Base-by-base conservation (phyloP, 2,329 filamentous ascomycete species). In the Monosporascus sp. region DNA sequence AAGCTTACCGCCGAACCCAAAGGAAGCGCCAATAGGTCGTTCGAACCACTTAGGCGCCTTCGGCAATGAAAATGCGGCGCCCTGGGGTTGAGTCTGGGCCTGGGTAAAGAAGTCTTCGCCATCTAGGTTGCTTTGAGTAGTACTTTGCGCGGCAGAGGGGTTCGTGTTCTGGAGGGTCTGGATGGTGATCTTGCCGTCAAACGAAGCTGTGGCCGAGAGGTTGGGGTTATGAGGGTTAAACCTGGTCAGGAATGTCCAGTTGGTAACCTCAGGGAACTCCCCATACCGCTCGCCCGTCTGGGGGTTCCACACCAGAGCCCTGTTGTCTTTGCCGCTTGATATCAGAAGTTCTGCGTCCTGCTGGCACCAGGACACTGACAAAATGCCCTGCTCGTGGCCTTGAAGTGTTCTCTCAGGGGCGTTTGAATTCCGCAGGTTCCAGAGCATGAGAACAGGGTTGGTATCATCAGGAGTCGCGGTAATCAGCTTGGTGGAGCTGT, bases 21-120 rank as follows among this genome's bases (percentile, higher is more conserved):
- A 99, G 0, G 91, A 89, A 17, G 87, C 93, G 63, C 90, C 90
- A 42, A 86, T 82, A 2, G 93, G 92, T 51, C 88, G 82, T 71
- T 96, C 86, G 42, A 94, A 80, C 94, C 94, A 99, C 61, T 86
- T 92, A 1, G 94, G 95, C 1, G 94, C 86, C 66, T 90, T 91
- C 48, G 80, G 77, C 45, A 99, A 77, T 2, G 90, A 90, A 76
- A 97, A 99, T 2, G 89, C 91, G 25, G 89, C 89, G 22, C 86
- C 89, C 70, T 97, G 92, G 3, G 93, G 90, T 65, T 97, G 90
- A 6, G 86, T 89, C 69, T 96, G 92, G 11, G 92, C 93, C 69
- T 90, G 92, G 15, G 89, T 88, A 66, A 99, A 99, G 77, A 99
- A 99, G 65, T 97, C 94, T 65, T 96, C 94, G 47, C 89, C 92